A percentile compares a stretch with the other conserved stretches of the same genome.
These are phyloP conservation scores for Sanghuangporus baumii DNA, from an alignment of 1,284 basidiomycete species.

Conservation along the genomic window DNA sequence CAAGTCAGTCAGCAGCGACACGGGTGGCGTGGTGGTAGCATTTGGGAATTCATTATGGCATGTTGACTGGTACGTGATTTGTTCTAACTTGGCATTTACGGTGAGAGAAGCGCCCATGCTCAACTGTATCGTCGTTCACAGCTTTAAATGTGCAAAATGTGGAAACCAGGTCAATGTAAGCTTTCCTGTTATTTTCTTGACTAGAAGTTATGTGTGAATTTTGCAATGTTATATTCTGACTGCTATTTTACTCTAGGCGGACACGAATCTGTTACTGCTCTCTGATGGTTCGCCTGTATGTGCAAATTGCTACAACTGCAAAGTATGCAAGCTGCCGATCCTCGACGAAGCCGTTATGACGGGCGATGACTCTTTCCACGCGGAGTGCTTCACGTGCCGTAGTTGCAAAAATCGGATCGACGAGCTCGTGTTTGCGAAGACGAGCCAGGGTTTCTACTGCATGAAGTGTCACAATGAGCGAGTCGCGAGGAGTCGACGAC, in stretches of 20 bases:
- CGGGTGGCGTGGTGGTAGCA: constrained; percentile 84
- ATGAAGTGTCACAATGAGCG: constrained; percentile 98
- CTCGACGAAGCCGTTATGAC: constrained; percentile 99
- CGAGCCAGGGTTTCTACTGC: constrained; percentile 97
- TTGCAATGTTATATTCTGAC: neutral
- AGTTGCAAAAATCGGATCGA: constrained; percentile 93
- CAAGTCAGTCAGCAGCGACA: constrained; percentile 75
- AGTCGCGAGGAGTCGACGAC: constrained; percentile 85
- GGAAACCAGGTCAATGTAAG: constrained; percentile 63
- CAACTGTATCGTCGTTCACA: constrained; percentile 26
- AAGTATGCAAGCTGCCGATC: constrained; percentile 86
- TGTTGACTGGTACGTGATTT: constrained; percentile 21
- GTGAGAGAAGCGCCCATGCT: neutral
- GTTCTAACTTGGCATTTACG: constrained; percentile 8
- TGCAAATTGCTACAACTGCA: constrained; percentile 95
- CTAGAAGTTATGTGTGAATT: neutral
- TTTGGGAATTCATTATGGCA: constrained; percentile 61
- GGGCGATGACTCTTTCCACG: constrained; percentile 97
- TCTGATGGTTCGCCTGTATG: constrained; percentile 97
- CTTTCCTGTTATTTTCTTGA: neutral
- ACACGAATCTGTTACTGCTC: constrained; percentile 92
- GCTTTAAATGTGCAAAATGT: constrained; percentile 83
- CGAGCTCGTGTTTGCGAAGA: constrained; percentile 98
- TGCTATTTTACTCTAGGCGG: constrained; percentile 34
- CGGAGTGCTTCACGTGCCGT: constrained; percentile 97